phyloP scores from a whole-genome alignment of 306 rosid genomes.

The Vachellia collinsii region DNA sequence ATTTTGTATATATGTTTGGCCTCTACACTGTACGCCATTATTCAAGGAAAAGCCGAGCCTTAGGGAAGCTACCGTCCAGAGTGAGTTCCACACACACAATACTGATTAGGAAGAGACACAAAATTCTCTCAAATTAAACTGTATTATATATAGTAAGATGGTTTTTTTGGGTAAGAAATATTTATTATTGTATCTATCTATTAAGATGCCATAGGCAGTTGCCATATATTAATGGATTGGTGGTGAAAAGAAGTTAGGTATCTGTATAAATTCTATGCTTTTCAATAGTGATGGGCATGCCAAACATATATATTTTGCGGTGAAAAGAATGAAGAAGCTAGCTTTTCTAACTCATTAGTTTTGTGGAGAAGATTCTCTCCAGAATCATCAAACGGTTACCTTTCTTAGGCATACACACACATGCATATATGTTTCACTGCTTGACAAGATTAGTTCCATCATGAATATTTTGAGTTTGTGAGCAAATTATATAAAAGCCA shows the following conservation, averaged over 20 bases:
- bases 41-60: background rate
- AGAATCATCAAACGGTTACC: slow-evolving; percentile 25
- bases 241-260: background rate
- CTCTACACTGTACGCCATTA: background rate
- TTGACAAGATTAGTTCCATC: slow-evolving; percentile 33
- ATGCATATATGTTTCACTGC: background rate
- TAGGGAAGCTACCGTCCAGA: background rate
- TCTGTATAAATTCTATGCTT: background rate
- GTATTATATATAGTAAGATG: background rate
- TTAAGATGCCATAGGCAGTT: background rate
- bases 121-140: background rate
- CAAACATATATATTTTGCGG: background rate
- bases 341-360: slow-evolving; percentile 29
- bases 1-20: too few species aligned
- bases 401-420: background rate
- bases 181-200: background rate
- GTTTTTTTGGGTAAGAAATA: background rate
- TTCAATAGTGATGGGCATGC: background rate
- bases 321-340: too few species aligned
- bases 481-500: slow-evolving; percentile 16
- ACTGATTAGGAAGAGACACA: background rate
- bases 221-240: background rate
- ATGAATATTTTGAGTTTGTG: background rate
- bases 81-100: background rate
- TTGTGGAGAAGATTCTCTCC: slow-evolving; percentile 18